Evolutionary conservation across 2,329 filamentous ascomycete genomes (phyloP).

Genomic region (Colletotrichum euphorbiae): DNA sequence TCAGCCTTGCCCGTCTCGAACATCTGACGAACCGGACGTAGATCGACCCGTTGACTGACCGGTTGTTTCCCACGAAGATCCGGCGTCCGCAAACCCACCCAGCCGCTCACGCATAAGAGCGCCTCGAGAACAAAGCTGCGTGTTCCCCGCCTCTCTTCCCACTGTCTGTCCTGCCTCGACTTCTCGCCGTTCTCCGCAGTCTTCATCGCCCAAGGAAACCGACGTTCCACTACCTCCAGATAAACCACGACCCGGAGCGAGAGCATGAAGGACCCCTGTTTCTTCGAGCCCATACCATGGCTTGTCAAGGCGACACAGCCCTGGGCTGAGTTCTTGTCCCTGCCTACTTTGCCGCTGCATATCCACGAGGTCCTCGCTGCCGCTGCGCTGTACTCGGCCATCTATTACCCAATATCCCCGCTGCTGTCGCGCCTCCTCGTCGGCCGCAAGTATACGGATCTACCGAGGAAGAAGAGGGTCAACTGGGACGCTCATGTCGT

Average conservation of each 20-base stretch:
- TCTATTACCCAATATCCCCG: slow-evolving; percentile 76
- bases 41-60: background rate
- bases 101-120: too few relatives aligned
- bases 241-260: background rate
- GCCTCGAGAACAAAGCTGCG: background rate
- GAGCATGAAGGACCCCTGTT: slow-evolving; percentile 80
- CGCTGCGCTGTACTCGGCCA: slow-evolving; percentile 74
- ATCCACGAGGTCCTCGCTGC: slow-evolving; percentile 80
- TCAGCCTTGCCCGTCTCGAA: background rate
- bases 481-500: slow-evolving; percentile 92
- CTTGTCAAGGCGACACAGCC: slow-evolving; percentile 70
- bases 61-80: too few relatives aligned
- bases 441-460: slow-evolving; percentile 73
- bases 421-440: slow-evolving; percentile 71
- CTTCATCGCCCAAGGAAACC: background rate
- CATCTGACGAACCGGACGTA: background rate
- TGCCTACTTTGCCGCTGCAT: slow-evolving; percentile 79
- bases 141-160: background rate
- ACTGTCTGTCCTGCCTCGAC: background rate
- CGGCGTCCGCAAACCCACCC: too few relatives aligned
- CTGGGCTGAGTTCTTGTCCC: slow-evolving; percentile 68
- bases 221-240: background rate
- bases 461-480: slow-evolving; percentile 70
- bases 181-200: background rate
- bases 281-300: slow-evolving; percentile 70